These are phyloP conservation scores for Ceratorhiza oryzae-sativae DNA, from an alignment of 1,284 basidiomycete species.

Conservation along the genomic window DNA sequence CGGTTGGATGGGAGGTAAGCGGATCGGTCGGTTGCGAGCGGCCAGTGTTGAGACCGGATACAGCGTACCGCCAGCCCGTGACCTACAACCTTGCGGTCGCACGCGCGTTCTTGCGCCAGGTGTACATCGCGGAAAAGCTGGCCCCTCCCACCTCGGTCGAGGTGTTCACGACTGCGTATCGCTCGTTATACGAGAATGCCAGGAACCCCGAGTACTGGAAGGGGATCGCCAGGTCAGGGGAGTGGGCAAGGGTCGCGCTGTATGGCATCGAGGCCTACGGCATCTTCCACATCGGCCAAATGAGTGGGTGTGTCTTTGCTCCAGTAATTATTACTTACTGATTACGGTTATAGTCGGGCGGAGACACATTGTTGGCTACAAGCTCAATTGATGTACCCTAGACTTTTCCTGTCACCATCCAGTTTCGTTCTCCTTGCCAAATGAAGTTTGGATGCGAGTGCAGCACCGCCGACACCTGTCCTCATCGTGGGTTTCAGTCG, in stretches of 20 bases:
- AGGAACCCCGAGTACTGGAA: conserved; percentile 74
- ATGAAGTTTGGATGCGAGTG: neutral
- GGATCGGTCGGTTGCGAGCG: neutral
- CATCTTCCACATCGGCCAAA: conserved; percentile 86
- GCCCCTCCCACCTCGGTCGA: conserved; percentile 77
- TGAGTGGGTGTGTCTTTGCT: conserved; percentile 55
- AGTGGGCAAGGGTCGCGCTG: conserved; percentile 79
- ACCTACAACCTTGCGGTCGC: conserved; percentile 85
- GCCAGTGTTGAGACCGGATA: neutral
- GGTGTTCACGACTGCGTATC: conserved; percentile 73
- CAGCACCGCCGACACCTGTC: neutral
- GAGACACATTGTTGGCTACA: conserved; percentile 85
- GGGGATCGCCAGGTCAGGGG: conserved; percentile 71
- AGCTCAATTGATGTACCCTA: conserved; percentile 59
- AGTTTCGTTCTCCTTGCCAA: conserved; percentile 3
- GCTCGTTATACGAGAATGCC: conserved; percentile 73
- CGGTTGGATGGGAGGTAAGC: conserved; percentile 70
- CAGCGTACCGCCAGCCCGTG: conserved; percentile 85
- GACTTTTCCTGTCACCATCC: conserved; percentile 2
- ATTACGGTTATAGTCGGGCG: conserved; percentile 57
- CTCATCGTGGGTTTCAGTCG: neutral
- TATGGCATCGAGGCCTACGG: conserved; percentile 90
- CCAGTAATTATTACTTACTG: neutral
- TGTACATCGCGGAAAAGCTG: conserved; percentile 89
- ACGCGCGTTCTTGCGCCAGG: conserved; percentile 85